Percentiles rank a stretch among this genome's conserved stretches.
phyloP scores from a whole-genome alignment of 345 rosid species.

The Heritiera fomes region DNA sequence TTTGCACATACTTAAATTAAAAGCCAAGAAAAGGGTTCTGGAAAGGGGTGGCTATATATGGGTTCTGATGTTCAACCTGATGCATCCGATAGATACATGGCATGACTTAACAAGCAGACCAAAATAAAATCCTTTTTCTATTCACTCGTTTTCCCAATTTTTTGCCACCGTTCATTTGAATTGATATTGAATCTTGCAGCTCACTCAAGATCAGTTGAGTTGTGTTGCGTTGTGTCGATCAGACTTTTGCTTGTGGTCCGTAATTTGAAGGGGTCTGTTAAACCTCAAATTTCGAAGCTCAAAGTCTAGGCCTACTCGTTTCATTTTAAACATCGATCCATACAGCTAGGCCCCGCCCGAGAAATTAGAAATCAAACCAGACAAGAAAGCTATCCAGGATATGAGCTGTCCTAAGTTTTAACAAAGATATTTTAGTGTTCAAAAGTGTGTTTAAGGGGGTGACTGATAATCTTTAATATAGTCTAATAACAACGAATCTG shows the following conservation, averaged over 20 bases:
- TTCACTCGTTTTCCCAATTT: neutral
- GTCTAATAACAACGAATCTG: neutral
- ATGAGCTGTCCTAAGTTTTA: neutral
- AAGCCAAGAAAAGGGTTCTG: too few relatives aligned
- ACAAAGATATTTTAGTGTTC: slow-evolving; percentile 5
- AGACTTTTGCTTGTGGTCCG: neutral
- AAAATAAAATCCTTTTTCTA: neutral
- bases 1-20: too few relatives aligned
- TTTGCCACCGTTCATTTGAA: too few relatives aligned
- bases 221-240: too few relatives aligned
- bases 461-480: neutral
- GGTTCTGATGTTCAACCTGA: too few relatives aligned
- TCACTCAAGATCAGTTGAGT: too few relatives aligned
- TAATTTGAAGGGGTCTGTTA: neutral
- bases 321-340: neutral
- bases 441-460: slow-evolving; percentile 15
- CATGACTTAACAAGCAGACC: neutral
- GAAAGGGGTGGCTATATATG: too few relatives aligned
- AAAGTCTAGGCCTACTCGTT: neutral
- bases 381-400: neutral
- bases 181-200: too few relatives aligned
- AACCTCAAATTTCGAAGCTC: neutral
- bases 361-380: neutral
- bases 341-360: slow-evolving; percentile 17
- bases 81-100: neutral